Conservation (phyloP, 352 stramenopile genomes). For the Globisporangium viniferum region DNA sequence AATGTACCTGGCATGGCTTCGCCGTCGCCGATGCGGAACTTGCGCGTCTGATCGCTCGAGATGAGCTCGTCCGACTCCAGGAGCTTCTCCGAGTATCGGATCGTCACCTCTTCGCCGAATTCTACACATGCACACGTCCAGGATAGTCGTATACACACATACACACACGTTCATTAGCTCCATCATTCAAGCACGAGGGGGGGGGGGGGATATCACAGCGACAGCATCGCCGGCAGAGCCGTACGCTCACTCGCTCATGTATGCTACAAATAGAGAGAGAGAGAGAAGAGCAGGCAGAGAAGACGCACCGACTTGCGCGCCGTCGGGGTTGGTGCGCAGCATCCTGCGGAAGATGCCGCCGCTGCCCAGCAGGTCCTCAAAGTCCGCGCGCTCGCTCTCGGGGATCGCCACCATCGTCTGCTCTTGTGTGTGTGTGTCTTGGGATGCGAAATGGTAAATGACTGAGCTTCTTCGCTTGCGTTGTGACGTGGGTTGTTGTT, state of each 20-base stretch:
- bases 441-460: no score
- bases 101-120: constrained; percentile 77
- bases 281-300: not conserved
- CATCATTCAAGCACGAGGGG: no score
- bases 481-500: no score
- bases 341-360: constrained; percentile 78
- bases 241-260: no score
- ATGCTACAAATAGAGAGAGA: no score
- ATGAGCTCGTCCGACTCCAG: constrained; percentile 44
- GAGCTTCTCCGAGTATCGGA: constrained; percentile 61
- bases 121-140: constrained; percentile 26
- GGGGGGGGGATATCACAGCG: no score
- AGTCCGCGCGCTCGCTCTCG: constrained; percentile 23
- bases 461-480: no score
- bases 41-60: constrained; percentile 43
- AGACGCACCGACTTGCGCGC: constrained; percentile 52
- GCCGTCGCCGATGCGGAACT: constrained; percentile 80
- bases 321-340: constrained; percentile 47
- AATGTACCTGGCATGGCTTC: constrained; percentile 72
- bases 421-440: no score
- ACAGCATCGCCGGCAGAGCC: no score
- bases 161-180: no score
- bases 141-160: no score
- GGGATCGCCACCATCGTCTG: no score
- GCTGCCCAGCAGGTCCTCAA: constrained; percentile 77